Percentiles rank a stretch among this genome's conserved stretches.
Evolutionary conservation across 176 grass and related monocot species (phyloP).

Genomic region (Musa itinerans): DNA sequence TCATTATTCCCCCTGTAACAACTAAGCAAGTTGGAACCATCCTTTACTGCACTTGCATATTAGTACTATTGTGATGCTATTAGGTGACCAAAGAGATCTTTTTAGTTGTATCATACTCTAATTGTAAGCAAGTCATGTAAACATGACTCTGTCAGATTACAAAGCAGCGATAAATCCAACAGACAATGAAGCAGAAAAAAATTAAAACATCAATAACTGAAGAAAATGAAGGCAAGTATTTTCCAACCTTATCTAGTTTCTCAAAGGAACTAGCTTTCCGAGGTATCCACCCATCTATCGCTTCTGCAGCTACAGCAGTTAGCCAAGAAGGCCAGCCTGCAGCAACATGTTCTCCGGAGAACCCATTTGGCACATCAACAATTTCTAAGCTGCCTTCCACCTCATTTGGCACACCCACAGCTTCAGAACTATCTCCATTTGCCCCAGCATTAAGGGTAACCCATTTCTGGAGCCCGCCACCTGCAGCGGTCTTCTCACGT

Average conservation of each 20-base stretch:
- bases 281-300: constrained; percentile 66
- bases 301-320: constrained; percentile 51
- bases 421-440: constrained; percentile 8
- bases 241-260: constrained; percentile 70
- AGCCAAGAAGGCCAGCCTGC: constrained; percentile 80
- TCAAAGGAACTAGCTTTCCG: constrained; percentile 68
- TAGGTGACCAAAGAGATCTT: no score
- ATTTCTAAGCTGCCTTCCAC: constrained; percentile 14
- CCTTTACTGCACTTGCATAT: no score
- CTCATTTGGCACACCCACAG: constrained; percentile 20
- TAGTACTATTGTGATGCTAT: no score
- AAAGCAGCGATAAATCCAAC: not conserved
- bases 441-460: constrained; percentile 29
- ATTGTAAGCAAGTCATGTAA: no score
- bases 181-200: not conserved
- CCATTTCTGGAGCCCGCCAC: constrained; percentile 30
- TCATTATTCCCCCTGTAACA: no score
- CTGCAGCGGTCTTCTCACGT: constrained; percentile 24
- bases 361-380: constrained; percentile 27
- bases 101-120: no score
- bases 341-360: constrained; percentile 44
- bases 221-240: constrained; percentile 5
- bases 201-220: not conserved
- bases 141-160: no score
- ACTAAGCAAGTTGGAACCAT: no score